phyloP scores from a whole-genome alignment of 257 asterid genomes.

The Solanum pennellii region DNA sequence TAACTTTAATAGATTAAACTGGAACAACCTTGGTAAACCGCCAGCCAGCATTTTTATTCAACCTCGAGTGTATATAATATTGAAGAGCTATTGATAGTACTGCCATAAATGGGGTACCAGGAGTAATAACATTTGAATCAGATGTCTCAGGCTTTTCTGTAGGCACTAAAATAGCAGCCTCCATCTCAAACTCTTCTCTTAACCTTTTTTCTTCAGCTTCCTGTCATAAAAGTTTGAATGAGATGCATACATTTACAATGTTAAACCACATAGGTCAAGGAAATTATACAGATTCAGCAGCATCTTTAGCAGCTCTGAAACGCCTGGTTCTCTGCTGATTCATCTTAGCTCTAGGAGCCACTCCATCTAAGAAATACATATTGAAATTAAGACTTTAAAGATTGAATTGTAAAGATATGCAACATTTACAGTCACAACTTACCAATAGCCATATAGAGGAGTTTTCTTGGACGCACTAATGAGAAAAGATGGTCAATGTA shows the following conservation, averaged over 20 bases:
- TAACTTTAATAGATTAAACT: background rate
- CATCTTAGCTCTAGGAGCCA: conserved; percentile 99
- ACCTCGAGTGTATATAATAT: conserved; percentile 70
- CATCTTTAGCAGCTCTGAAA: conserved; percentile 98
- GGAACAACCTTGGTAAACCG: conserved; percentile 66
- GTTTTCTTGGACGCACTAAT: conserved; percentile 88
- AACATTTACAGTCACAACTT: conserved; percentile 3
- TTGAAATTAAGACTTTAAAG: background rate
- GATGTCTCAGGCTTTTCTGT: conserved; percentile 78
- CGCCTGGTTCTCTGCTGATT: conserved; percentile 97
- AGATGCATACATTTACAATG: background rate
- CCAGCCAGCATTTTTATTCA: conserved; percentile 81
- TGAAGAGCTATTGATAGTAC: conserved; percentile 90
- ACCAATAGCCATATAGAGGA: conserved; percentile 97
- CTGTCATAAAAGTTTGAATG: conserved; percentile 19
- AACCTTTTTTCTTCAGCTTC: conserved; percentile 83
- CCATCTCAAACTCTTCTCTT: conserved; percentile 62
- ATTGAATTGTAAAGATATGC: background rate
- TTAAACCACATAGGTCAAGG: background rate
- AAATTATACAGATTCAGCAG: conserved; percentile 79
- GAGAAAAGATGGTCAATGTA: conserved; percentile 85
- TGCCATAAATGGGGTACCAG: conserved; percentile 95
- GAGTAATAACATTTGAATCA: conserved; percentile 92
- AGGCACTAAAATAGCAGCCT: conserved; percentile 37
- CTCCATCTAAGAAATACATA: conserved; percentile 58